Percentiles rank a stretch among this genome's conserved stretches.
phyloP scores from a whole-genome alignment of 495 filamentous ascomycete genomes.

The Lichenothelia convexa region DNA sequence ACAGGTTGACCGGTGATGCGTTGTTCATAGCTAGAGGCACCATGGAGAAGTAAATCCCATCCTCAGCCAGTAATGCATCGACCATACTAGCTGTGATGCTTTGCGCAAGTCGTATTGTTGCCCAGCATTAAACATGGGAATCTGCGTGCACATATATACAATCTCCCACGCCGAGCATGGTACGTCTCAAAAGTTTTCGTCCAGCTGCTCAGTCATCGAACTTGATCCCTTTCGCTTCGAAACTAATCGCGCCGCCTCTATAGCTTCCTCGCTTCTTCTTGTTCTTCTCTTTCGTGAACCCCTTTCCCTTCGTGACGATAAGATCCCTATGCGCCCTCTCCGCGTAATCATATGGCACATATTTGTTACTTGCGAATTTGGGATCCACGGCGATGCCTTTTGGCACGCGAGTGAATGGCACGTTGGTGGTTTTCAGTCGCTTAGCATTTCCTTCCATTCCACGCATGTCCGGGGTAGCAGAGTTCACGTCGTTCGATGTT shows the following conservation, averaged over 20 bases:
- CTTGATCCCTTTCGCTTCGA: constrained; percentile 22
- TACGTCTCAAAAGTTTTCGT: no score
- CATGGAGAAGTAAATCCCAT: no score
- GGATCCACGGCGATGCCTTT: constrained; percentile 40
- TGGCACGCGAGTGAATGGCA: constrained; percentile 46
- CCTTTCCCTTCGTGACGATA: constrained; percentile 80
- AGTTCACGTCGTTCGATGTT: no score
- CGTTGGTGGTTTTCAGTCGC: constrained; percentile 32
- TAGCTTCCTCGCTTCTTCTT: constrained; percentile 87
- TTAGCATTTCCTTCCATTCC: not conserved
- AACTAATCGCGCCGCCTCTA: constrained; percentile 67
- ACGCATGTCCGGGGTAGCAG: not conserved
- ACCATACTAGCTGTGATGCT: no score
- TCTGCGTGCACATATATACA: no score
- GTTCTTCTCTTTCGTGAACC: constrained; percentile 99
- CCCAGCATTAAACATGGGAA: no score
- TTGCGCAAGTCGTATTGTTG: no score
- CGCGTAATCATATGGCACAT: constrained; percentile 71
- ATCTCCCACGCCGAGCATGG: no score
- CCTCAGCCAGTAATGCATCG: no score
- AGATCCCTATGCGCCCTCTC: constrained; percentile 73
- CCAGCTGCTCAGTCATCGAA: constrained; percentile 18
- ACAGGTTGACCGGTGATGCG: no score
- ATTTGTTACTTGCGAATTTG: constrained; percentile 46
- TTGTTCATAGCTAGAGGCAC: no score